A percentile compares a stretch with the other conserved stretches of the same genome.
Evolutionary conservation across 1,139 yeast genomes (phyloP).

Genomic region (Lodderomyces elongisporus): DNA sequence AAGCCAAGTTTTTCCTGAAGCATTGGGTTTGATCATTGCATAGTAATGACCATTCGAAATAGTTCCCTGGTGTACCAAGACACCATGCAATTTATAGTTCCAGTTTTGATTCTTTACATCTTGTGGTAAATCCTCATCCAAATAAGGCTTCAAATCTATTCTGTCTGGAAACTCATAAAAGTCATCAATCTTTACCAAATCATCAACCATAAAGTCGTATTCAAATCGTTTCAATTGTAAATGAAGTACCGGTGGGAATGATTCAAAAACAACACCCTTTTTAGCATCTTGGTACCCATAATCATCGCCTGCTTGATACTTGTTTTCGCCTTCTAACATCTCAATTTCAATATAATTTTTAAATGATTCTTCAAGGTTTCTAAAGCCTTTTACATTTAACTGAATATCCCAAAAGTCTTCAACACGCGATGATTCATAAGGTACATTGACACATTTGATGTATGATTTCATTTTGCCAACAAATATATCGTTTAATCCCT

Average conservation of each 20-base stretch:
- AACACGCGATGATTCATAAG: slow-evolving; percentile 83
- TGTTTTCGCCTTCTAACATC: slow-evolving; percentile 88
- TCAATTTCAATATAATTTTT: slow-evolving; percentile 85
- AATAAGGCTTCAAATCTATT: slow-evolving; percentile 74
- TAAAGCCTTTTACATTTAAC: slow-evolving; percentile 82
- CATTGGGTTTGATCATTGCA: slow-evolving; percentile 81
- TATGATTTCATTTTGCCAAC: slow-evolving; percentile 97
- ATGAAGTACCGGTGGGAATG: slow-evolving; percentile 90
- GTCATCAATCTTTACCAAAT: slow-evolving; percentile 87
- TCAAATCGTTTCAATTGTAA: slow-evolving; percentile 91
- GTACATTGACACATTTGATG: slow-evolving; percentile 90
- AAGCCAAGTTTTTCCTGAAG: slow-evolving; percentile 65
- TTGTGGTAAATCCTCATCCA: slow-evolving; percentile 53
- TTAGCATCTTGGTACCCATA: slow-evolving; percentile 91
- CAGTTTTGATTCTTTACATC: slow-evolving; percentile 54
- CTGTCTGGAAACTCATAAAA: slow-evolving; percentile 84
- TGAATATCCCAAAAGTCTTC: slow-evolving; percentile 99
- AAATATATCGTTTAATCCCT: slow-evolving; percentile 71
- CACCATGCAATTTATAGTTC: slow-evolving; percentile 85
- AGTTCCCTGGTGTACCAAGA: slow-evolving; percentile 92
- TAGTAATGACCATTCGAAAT: slow-evolving; percentile 95
- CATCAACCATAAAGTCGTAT: slow-evolving; percentile 87
- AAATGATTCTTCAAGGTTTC: slow-evolving; percentile 68
- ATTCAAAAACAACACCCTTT: slow-evolving; percentile 89
- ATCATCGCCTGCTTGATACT: slow-evolving; percentile 86